Evolutionary conservation across 257 asterid species (phyloP), one percentile per base, ranked within the genome.

Genomic region (Scutellaria barbata): DNA sequence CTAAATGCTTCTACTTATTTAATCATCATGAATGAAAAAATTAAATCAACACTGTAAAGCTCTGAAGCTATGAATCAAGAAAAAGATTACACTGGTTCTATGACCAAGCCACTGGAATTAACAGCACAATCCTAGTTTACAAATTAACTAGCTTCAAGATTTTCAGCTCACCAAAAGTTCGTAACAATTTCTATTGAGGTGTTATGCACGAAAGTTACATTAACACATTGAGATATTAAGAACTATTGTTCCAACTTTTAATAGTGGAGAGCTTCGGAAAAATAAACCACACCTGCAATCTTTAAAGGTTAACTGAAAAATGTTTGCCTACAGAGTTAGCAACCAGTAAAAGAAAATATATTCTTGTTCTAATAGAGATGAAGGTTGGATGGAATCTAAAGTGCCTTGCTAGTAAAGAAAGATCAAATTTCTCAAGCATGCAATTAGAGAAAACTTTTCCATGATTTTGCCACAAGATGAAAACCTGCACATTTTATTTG

Each of bases 1-100:
- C 18, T 47, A 12, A 47, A 75, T 54, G 48, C 30, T 60, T 47
- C 75, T 42, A 61, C 51, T 14, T 43, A 20, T 66, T 48, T 63
- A 56, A 30, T 57, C 67, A 50, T 62, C 73, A 41, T 10, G 40
- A 52, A 68, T 61, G 50, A 16, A 40, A 45, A 66, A 13, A 13
- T 58, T 66, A 7, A 10, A 33, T 16, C 53, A 37, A 67, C 43
- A 39, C 18, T 40, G 22, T 7, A 68, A 78, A 62, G 20, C 42
- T 45, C 42, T 58, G 63, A 46, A 75, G 62, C 47, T 16, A 68
- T 43, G 58, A 51, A 25, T 7, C 53, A 45, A 59, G 42, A 65
- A 20, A 10, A 66, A 50, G 60, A 57, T 65, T 22, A n/a, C 79
- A 66, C 6, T 41, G n/a, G 45, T 12, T 50, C 4, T 20, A 48